A percentile compares a stretch with the other conserved stretches of the same genome.
phyloP scores from a whole-genome alignment of 306 rosid genomes.

The Lagenaria siceraria region DNA sequence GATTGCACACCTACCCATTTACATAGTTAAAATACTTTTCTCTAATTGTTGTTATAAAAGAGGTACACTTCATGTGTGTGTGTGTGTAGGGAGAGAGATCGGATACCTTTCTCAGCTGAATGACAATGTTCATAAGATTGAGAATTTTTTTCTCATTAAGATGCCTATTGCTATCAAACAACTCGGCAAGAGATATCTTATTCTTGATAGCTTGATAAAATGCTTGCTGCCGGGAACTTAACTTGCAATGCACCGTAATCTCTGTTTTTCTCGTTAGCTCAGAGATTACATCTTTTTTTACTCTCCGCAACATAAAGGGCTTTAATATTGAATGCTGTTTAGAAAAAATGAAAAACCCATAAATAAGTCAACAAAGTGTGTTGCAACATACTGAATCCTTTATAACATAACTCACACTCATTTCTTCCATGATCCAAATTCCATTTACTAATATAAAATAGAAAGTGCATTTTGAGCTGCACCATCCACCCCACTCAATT shows the following conservation, averaged over 20 bases:
- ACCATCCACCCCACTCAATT: too few species aligned
- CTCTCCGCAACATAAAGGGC: conserved; percentile 97
- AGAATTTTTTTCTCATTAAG: conserved; percentile 76
- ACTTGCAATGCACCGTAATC: conserved; percentile 89
- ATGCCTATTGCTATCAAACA: conserved; percentile 87
- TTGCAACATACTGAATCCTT: not conserved
- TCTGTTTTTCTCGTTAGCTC: conserved; percentile 87
- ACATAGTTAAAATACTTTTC: conserved; percentile 14
- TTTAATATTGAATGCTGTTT: conserved; percentile 88
- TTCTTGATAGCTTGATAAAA: conserved; percentile 96
- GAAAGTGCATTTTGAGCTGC: too few species aligned
- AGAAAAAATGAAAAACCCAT: conserved; percentile 11
- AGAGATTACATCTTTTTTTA: conserved; percentile 83
- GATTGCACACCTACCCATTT: conserved; percentile 82
- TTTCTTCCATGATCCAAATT: not conserved
- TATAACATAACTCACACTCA: not conserved
- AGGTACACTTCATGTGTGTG: not conserved
- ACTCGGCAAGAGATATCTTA: conserved; percentile 90
- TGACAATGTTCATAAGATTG: conserved; percentile 92
- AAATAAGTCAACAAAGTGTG: conserved; percentile 9
- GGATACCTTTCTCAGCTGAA: conserved; percentile 86
- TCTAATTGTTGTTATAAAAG: not conserved
- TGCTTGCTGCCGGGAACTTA: conserved; percentile 97
- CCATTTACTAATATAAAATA: not conserved
- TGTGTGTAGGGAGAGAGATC: not conserved